Evolutionary conservation across 495 filamentous ascomycete species (phyloP), one percentile per base, ranked within the genome.

Genomic region (Aspergillus incahuasiensis): DNA sequence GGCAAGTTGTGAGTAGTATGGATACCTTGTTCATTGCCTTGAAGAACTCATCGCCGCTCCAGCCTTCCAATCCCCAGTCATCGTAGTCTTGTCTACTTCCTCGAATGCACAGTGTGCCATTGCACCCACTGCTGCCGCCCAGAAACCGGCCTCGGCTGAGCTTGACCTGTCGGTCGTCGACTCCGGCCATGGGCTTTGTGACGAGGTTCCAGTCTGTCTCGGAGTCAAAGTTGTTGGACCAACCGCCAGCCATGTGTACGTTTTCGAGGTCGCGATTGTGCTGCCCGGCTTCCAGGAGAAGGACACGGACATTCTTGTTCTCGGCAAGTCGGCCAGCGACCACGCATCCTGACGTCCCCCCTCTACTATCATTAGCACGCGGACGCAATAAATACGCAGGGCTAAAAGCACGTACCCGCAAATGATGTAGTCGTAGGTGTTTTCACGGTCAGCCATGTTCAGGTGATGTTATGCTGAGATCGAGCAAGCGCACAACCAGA

Each of bases 281-380:
- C 48, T 68, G 72, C 15, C 76, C 78, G 22, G 82, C 82, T 63
- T 86, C 83, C 48, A 86, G 68, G 19, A 85, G 65, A 8, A 86
- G 70, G 32, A 87, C 67, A 5, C 59, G 72, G 19, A 82, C 64
- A 12, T 74, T 68, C 0, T 76, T 72, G 15, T 82, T 82, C 41
- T 80, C 78, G 6, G 83, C 82, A 8, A 88, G 74, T 24, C 85
- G 79, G 13, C 74, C 79, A n/a, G 84, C 85, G 13, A 86, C 72
- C 5, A 80, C 80, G 52, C 73, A 76, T 12, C 84, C 84, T 3
- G 82, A 76, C 0, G 83, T 86, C 11, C 84, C 85, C 38, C 83
- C 84, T 16, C 79, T 81, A 22, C 32, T 35, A 11, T 15, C 9
- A 12, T 35, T 35, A 35, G 6, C 5, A 13, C 28, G 22, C 41